Conservation (phyloP, 73 alveolate genomes). For the Stentor coeruleus region DNA sequence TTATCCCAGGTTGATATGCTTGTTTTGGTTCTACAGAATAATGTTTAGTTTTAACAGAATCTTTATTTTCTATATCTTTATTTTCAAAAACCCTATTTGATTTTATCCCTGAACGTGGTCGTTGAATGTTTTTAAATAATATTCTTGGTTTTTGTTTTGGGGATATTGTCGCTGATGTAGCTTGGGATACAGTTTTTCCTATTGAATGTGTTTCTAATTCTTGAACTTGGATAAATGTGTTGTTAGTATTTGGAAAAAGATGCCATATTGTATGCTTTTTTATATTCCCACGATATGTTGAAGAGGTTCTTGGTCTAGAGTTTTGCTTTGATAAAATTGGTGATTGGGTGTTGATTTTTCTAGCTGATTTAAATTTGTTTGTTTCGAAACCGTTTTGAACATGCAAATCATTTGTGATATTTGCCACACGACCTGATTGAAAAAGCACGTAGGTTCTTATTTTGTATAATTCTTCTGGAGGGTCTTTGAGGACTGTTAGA, state of each 20-base stretch:
- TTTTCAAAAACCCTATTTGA: too few relatives aligned
- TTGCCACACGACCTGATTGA: background rate
- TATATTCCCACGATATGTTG: background rate
- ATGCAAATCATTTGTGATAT: background rate
- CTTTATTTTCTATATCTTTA: too few relatives aligned
- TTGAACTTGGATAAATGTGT: background rate
- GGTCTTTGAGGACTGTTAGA: background rate
- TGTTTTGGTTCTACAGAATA: background rate
- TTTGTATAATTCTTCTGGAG: conserved; percentile 5
- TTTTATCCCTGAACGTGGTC: background rate
- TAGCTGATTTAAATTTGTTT: background rate
- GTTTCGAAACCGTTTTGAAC: background rate
- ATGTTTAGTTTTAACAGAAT: background rate
- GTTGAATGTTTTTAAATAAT: too few relatives aligned
- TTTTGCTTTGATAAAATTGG: background rate
- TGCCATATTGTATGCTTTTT: background rate
- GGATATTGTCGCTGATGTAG: background rate
- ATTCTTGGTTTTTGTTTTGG: background rate
- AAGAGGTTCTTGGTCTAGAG: background rate
- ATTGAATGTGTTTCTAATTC: background rate
- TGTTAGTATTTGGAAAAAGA: background rate
- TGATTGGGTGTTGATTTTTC: background rate
- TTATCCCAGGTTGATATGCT: background rate
- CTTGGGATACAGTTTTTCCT: background rate
- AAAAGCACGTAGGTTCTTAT: background rate